Evolutionary conservation across 768 basidiomycete genomes (phyloP), one percentile per base, ranked within the genome.

Genomic region (Macrocybe gigantea): DNA sequence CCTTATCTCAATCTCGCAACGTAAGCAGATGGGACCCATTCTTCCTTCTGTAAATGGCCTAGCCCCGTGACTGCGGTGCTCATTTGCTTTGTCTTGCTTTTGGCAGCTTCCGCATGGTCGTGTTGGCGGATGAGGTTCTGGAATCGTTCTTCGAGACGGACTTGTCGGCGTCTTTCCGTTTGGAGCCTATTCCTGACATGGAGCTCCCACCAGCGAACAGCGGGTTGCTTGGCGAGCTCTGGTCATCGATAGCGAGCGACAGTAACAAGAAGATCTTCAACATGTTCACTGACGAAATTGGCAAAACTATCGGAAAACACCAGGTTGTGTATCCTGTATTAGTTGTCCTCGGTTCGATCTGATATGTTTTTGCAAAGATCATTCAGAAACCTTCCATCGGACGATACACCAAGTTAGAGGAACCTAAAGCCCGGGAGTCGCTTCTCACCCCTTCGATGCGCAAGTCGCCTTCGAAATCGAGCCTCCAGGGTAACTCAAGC

Each of bases 101-200:
- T 5, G 8, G 35, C 55, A 91, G 91, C 6, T 99, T 99, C 82
- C 84, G 96, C 6, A 99, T 98, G 96, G 95, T 98, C 36, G 88
- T 99, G 5, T 76, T 99, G 7, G 94, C 95, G 1, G 96, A 98
- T 55, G 94, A 97, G 63, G 75, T 98, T 29, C 78, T 99, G 22
- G 96, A 99, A 62, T 86, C 88, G 1, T 99, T 99, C 76, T 99
- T 97, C 58, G 93, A 93, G 59, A 80, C 86, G 0, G 96, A 98
- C 63, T 72, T 99, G 52, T 82, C 90, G 0, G 80, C 78, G 1
- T 93, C 93, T 2, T 98, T 96, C 79, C 77, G 81, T 53, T 72
- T 96, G 33, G 83, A 88, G 48, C 71, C 77, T 11, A 71, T 87
- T 5, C 77, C 81, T 0, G 84, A 88, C 47, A 71, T 80, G 58